Conservation (phyloP, 2,329 filamentous ascomycete species). For the Truncatella angustata region DNA sequence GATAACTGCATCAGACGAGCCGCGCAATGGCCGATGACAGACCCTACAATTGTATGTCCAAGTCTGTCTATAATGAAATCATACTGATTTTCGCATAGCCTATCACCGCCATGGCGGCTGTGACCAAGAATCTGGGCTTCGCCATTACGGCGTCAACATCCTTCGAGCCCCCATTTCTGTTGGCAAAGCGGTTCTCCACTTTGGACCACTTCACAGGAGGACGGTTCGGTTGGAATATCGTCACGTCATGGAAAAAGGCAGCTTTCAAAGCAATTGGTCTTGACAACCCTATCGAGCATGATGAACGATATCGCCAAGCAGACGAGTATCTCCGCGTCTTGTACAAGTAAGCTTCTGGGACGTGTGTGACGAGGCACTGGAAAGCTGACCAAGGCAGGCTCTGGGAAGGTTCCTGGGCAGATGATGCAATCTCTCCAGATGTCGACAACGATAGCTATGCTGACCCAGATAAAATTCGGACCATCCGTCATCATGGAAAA, state of each 20-base stretch:
- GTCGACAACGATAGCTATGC: slow-evolving; percentile 53
- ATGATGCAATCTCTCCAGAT: slow-evolving; percentile 55
- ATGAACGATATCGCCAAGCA: slow-evolving; percentile 59
- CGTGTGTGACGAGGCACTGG: too few relatives aligned
- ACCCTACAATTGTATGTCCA: slow-evolving; percentile 55
- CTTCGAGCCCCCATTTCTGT: slow-evolving; percentile 60
- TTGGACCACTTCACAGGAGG: slow-evolving; percentile 62
- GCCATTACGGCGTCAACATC: slow-evolving; percentile 63
- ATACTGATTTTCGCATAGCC: slow-evolving; percentile 35
- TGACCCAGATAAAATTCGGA: slow-evolving; percentile 56
- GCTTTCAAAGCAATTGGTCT: slow-evolving; percentile 63
- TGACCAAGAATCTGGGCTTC: slow-evolving; percentile 62
- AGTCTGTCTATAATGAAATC: slow-evolving; percentile 19
- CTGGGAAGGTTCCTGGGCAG: slow-evolving; percentile 55
- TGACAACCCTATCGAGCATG: slow-evolving; percentile 56
- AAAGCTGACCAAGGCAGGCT: slow-evolving; percentile 32
- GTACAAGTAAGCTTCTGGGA: slow-evolving; percentile 49
- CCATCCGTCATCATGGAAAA: slow-evolving; percentile 59
- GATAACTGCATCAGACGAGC: slow-evolving; percentile 61
- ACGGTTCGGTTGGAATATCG: slow-evolving; percentile 65
- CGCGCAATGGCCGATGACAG: slow-evolving; percentile 64
- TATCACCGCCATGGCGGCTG: slow-evolving; percentile 64
- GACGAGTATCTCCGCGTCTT: slow-evolving; percentile 61
- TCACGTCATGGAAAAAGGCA: slow-evolving; percentile 52
- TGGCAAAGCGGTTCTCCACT: slow-evolving; percentile 62